Evolutionary conservation across 768 basidiomycete genomes (phyloP).

Genomic region (Auricularia cornea): DNA sequence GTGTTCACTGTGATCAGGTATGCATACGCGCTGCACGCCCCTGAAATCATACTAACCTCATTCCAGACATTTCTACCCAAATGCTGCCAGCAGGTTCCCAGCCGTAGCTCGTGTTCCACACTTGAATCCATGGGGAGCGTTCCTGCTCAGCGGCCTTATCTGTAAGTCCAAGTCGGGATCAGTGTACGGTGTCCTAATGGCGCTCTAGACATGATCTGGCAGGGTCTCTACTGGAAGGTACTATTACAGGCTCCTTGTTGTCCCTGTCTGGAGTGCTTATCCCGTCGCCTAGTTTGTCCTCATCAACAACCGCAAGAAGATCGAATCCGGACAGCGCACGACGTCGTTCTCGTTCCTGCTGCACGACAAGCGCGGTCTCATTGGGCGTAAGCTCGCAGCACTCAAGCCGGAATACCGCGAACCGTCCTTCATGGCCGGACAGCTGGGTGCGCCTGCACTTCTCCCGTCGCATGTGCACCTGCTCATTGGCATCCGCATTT

Average conservation of each 20-base stretch:
- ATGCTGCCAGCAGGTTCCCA: conserved; percentile 75
- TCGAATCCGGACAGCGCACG: conserved; percentile 82
- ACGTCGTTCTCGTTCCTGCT: conserved; percentile 86
- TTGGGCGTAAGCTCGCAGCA: conserved; percentile 60
- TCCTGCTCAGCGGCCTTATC: conserved; percentile 73
- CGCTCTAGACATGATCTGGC: conserved; percentile 81
- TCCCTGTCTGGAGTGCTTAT: too few relatives aligned
- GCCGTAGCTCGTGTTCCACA: conserved; percentile 64
- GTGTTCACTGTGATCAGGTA: conserved; percentile 87
- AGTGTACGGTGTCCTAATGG: conserved; percentile 10
- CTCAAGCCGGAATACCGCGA: conserved; percentile 57
- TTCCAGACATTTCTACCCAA: conserved; percentile 77
- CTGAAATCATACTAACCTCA: not conserved
- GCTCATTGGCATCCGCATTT: conserved; percentile 3
- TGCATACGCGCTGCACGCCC: conserved; percentile 14
- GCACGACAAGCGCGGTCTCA: conserved; percentile 78
- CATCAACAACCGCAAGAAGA: conserved; percentile 80
- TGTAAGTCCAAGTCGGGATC: conserved; percentile 47
- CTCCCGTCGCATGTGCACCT: not conserved
- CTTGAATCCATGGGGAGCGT: conserved; percentile 59
- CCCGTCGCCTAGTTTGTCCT: conserved; percentile 59
- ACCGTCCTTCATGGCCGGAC: conserved; percentile 73
- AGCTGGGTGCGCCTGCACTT: conserved; percentile 46
- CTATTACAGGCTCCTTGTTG: not conserved
- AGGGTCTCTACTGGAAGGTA: conserved; percentile 88